These are phyloP conservation scores for Lasiosphaeria ovina DNA, from an alignment of 495 filamentous ascomycete genomes.

Conservation along the genomic window DNA sequence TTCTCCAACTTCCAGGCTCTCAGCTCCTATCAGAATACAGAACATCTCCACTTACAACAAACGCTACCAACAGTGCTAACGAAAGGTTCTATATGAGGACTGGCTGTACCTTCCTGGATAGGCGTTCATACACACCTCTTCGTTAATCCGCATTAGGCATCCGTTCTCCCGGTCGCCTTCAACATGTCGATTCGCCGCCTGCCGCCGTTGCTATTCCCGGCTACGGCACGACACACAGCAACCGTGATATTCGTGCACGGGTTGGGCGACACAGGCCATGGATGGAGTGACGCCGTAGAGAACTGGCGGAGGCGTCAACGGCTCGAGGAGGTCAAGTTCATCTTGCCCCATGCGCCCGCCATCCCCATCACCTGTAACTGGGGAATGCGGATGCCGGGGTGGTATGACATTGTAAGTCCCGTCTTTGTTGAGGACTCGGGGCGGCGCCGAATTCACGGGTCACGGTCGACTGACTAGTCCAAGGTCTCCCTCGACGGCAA, in stretches of 20 bases:
- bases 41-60: too few relatives aligned
- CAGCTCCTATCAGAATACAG: too few relatives aligned
- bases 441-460: neutral
- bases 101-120: too few relatives aligned
- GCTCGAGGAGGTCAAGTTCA: constrained; percentile 86
- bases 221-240: constrained; percentile 86
- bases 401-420: constrained; percentile 81
- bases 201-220: constrained; percentile 68
- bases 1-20: too few relatives aligned
- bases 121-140: too few relatives aligned
- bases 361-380: constrained; percentile 86
- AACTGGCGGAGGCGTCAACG: constrained; percentile 82
- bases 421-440: neutral
- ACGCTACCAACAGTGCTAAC: too few relatives aligned
- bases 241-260: constrained; percentile 95
- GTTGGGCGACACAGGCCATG: constrained; percentile 66
- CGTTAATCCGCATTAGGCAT: too few relatives aligned
- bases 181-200: constrained; percentile 33
- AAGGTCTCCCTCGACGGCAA: constrained; percentile 32
- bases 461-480: neutral
- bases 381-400: constrained; percentile 83
- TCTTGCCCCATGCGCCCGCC: constrained; percentile 88
- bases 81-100: too few relatives aligned
- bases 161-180: neutral
- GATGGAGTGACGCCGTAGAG: constrained; percentile 79